Base-by-base conservation (phyloP, 1,284 basidiomycete genomes). In the Ganoderma multipileum region DNA sequence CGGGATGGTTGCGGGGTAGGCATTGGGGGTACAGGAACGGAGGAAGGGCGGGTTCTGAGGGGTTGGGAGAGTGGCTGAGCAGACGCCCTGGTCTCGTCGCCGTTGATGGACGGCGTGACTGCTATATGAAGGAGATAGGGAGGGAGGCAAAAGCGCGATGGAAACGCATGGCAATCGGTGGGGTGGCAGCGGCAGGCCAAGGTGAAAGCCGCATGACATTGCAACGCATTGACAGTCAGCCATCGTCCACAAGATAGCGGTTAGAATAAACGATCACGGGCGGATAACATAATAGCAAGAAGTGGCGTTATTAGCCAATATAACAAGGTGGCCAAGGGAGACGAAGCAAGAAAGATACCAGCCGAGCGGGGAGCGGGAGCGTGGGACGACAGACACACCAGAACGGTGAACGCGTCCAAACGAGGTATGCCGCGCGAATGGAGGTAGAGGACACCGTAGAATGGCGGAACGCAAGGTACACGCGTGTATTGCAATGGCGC, bases 101-200 rank as follows among this genome's bases (percentile, higher is more conserved):
- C 80, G 67, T 87, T 85, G 3, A 81, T 81, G 44, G 83, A 70
- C n/a, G 87, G 87, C 14, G 87, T 89, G 74, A 81, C 87, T 86
- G 77, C 58, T 38, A 28, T 3, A 11, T 7, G 33, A 26, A 39
- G 3, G 20, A 1, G 20, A 11, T 38, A n/a, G 30, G 28, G 16
- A 18, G 23, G 47, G 3, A 30, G 1, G 9, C 28, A 36, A 38
- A 14, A 63, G 61, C 14, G 23, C 38, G 38, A 11, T 39, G 38
- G 38, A 39, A 39, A 11, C 38, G 9, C 8, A 58, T 18, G 18
- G 20, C 11, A 8, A 60, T 26, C 12, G 11, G 47, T 50, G 47
- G 47, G 23, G 47, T 12, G 23, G 23, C 47, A 26, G 47, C 26
- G 11, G 23, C 47, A 50, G 26, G 23, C 47, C 47, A 50, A 3